Conservation (phyloP, 768 basidiomycete genomes). For the Suillus discolor region DNA sequence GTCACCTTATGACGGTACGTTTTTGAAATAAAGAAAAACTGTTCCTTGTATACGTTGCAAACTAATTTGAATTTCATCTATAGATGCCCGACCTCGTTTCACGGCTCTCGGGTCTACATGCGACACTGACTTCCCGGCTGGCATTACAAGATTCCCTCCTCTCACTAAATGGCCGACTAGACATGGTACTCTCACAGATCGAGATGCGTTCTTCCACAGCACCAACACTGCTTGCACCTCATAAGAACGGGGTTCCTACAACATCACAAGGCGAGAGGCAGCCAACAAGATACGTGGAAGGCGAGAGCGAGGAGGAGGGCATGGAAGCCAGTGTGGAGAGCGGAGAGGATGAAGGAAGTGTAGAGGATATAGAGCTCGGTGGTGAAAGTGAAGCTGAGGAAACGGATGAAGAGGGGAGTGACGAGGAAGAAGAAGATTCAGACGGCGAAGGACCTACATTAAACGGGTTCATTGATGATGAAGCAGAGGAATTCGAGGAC, state of each 20-base stretch:
- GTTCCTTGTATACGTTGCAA: not conserved
- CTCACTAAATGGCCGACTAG: constrained; percentile 85
- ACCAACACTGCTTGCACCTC: constrained; percentile 54
- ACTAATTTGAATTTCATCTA: constrained; percentile 14
- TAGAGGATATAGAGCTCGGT: constrained; percentile 79
- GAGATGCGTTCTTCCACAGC: constrained; percentile 81
- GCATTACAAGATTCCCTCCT: constrained; percentile 83
- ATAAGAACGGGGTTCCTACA: constrained; percentile 35
- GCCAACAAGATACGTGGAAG: constrained; percentile 69
- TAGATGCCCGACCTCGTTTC: constrained; percentile 93
- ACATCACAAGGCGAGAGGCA: constrained; percentile 40
- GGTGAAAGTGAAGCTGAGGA: constrained; percentile 58
- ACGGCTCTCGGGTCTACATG: constrained; percentile 82
- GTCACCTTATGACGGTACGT: constrained; percentile 92
- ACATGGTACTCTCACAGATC: constrained; percentile 93
- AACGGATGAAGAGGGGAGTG: constrained; percentile 45
- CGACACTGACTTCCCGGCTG: constrained; percentile 77
- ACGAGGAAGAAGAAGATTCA: constrained; percentile 43
- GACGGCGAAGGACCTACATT: constrained; percentile 41
- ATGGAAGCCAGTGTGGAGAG: constrained; percentile 59
- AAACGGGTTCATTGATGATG: constrained; percentile 63
- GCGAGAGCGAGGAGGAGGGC: constrained; percentile 71
- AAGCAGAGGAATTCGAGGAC: constrained; percentile 56
- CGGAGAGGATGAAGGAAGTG: constrained; percentile 69
- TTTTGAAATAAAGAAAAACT: not conserved